These are phyloP conservation scores for Leccinellum rugosiceps DNA, from an alignment of 768 basidiomycete species.

Conservation along the genomic window DNA sequence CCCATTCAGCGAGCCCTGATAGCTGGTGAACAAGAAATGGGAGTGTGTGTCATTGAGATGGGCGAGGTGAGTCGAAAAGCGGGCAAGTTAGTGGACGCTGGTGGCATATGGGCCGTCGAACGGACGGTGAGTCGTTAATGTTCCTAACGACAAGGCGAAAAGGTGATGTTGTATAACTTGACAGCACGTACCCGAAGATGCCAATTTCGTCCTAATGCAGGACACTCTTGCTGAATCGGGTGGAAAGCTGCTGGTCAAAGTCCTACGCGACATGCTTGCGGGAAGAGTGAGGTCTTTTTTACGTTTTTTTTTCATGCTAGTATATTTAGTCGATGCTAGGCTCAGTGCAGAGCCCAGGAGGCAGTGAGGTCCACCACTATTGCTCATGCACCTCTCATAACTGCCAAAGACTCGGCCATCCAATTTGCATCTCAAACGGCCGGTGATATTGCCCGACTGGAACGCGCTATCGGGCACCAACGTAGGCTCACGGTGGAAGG, in stretches of 20 bases:
- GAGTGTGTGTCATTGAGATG: constrained; percentile 82
- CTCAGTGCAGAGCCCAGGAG: constrained; percentile 46
- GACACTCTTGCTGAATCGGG: constrained; percentile 59
- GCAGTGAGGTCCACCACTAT: constrained; percentile 25
- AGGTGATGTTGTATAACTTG: not conserved
- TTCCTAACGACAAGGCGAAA: not conserved
- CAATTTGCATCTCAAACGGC: constrained; percentile 23
- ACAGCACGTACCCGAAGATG: constrained; percentile 51
- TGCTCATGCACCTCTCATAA: constrained; percentile 48
- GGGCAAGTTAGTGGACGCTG: constrained; percentile 68
- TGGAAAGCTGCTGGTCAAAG: constrained; percentile 66
- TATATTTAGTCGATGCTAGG: constrained; percentile 35
- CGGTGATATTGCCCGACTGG: constrained; percentile 14
- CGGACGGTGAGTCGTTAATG: constrained; percentile 46
- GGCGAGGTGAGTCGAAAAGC: constrained; percentile 47
- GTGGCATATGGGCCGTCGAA: constrained; percentile 59
- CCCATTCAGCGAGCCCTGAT: constrained; percentile 84
- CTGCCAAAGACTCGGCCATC: constrained; percentile 13
- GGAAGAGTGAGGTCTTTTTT: constrained; percentile 43
- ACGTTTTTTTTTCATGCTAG: not conserved
- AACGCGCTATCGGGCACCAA: constrained; percentile 30
- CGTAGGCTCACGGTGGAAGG: constrained; percentile 19
- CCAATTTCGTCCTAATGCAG: constrained; percentile 54
- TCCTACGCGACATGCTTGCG: constrained; percentile 59
- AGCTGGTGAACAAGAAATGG: constrained; percentile 63